Percentiles rank a stretch among this genome's conserved stretches.
phyloP scores from a whole-genome alignment of 306 rosid genomes.

The Oxytropis ochrocephala region DNA sequence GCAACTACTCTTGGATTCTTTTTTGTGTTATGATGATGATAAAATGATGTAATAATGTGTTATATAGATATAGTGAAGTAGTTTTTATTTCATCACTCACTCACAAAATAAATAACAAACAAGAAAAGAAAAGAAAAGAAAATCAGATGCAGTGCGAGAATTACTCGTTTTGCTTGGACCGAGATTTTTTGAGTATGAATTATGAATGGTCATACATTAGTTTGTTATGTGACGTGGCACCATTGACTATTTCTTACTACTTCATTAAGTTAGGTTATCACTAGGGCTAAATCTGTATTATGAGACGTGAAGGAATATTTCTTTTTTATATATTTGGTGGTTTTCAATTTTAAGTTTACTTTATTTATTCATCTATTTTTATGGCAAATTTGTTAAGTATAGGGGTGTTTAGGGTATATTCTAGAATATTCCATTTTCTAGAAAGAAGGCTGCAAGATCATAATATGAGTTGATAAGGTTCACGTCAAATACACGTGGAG shows the following conservation, averaged over 20 bases:
- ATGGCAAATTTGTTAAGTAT: background rate
- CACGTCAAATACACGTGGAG: too few relatives aligned
- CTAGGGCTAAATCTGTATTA: background rate
- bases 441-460: too few relatives aligned
- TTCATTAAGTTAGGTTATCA: background rate
- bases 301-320: background rate
- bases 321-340: background rate
- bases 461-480: too few relatives aligned
- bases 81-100: background rate
- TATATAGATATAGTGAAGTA: conserved; percentile 6
- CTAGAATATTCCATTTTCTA: background rate
- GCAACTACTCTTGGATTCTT: background rate
- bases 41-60: background rate
- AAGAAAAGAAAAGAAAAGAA: conserved; percentile 1
- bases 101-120: background rate
- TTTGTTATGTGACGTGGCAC: conserved; percentile 38
- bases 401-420: background rate
- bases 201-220: conserved; percentile 26
- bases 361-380: background rate
- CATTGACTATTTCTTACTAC: background rate
- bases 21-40: background rate
- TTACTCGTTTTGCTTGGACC: conserved; percentile 26
- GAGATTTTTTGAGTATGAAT: conserved; percentile 13
- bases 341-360: background rate
- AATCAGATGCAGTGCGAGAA: conserved; percentile 5